Evolutionary conservation across 305 asterid genomes (phyloP).

Genomic region (Fraxinus dipetala): DNA sequence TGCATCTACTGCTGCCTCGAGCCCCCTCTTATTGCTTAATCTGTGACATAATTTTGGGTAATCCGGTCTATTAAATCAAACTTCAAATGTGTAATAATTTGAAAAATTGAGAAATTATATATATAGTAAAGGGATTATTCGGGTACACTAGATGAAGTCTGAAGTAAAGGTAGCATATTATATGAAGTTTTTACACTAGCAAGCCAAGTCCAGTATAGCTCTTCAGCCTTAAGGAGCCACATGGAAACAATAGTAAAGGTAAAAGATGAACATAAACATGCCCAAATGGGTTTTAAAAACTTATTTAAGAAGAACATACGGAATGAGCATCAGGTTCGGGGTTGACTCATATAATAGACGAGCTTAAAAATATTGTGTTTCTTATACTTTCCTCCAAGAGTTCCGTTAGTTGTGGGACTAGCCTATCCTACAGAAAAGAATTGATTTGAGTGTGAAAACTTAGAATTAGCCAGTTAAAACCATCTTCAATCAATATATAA

Average conservation of each 20-base stretch:
- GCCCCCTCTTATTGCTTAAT: conserved; percentile 51
- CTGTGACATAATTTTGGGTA: conserved; percentile 22
- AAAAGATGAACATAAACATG: not conserved
- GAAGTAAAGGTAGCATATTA: not conserved
- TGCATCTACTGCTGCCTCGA: conserved; percentile 56
- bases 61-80: not conserved
- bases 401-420: not conserved
- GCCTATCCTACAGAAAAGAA: not conserved
- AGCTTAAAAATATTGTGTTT: no score
- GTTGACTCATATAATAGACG: not conserved
- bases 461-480: not conserved
- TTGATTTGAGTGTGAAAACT: not conserved
- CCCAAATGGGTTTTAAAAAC: not conserved
- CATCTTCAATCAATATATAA: not conserved
- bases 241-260: not conserved
- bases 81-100: not conserved
- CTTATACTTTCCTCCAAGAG: not conserved
- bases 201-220: not conserved
- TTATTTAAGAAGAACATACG: not conserved
- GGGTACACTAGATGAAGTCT: not conserved
- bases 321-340: not conserved
- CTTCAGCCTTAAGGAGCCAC: not conserved
- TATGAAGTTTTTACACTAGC: not conserved
- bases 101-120: not conserved
- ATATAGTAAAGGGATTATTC: not conserved